phyloP scores from a whole-genome alignment of 1,284 basidiomycete genomes.

The Ganoderma boninense region DNA sequence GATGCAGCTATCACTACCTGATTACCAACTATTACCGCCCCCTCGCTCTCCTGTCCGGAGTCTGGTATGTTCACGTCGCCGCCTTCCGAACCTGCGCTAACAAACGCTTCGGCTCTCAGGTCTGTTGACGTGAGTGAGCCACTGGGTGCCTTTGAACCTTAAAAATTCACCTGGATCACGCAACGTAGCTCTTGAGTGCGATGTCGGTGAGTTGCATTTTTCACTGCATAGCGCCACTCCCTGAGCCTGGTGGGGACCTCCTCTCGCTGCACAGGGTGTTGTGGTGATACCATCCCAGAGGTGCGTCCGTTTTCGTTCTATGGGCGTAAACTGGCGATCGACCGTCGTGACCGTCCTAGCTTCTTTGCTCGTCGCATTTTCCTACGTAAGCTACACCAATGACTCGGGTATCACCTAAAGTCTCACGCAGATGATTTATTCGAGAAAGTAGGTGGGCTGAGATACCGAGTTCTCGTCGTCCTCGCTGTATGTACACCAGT shows the following conservation, averaged over 20 bases:
- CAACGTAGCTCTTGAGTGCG: neutral
- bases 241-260: neutral
- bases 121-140: neutral
- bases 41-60: neutral
- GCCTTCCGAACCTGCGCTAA: neutral
- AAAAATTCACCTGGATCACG: neutral
- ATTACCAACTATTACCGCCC: conserved; percentile 6
- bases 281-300: neutral
- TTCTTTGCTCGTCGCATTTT: conserved; percentile 22
- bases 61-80: neutral
- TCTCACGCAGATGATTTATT: neutral
- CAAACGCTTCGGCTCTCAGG: neutral
- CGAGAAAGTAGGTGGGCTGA: neutral
- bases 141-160: no score
- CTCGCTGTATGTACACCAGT: neutral
- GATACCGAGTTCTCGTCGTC: neutral
- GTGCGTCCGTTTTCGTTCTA: neutral
- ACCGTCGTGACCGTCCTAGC: neutral
- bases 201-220: neutral
- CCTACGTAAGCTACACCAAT: conserved; percentile 5
- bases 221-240: neutral
- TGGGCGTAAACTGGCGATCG: neutral
- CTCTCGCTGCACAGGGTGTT: neutral
- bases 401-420: neutral
- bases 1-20: conserved; percentile 11